Evolutionary conservation across 768 basidiomycete species (phyloP), one percentile per base, ranked within the genome.

Genomic region (Tulasnella sp.): DNA sequence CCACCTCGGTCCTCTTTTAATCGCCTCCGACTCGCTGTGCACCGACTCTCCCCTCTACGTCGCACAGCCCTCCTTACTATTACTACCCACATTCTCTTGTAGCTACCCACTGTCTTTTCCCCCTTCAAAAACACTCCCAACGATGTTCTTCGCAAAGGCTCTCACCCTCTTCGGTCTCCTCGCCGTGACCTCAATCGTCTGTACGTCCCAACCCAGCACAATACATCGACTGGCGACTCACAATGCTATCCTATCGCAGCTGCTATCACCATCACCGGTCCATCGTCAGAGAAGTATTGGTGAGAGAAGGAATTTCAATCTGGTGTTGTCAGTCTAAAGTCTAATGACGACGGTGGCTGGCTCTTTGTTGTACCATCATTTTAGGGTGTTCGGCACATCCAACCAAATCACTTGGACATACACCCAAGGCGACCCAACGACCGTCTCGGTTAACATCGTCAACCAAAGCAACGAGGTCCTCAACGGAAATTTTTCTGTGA

Each of bases 381-480:
- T 5, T 44, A 86, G 85, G 85, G 85, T 86, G 26, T 83, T 83
- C 79, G 81, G 82, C 80, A 72, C 79, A 18, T 83, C 81, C 79
- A 86, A 86, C 80, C 75, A 51, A 32, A 86, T 86, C 79, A 80
- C 79, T 48, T 86, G 86, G 86, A 76, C 78, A 23, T 84, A 79
- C 79, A 79, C 15, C 71, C 0, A 73, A 39, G 84, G 84, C 35
- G 85, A 85, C 79, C 85, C 84, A 16, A 80, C 73, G 75, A 80
- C 83, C n/a, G 82, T 86, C 67, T 76, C 83, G 67, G 83, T 86
- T 51, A 73, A 82, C 48, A 78, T 86, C 79, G 81, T 81, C 72
- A 86, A 86, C 81, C 7, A 72, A 10, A 78, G 84, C 74, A 83
- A 81, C 74, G 70, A 67, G 46, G 82, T 82, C 13, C 82, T 86